These are phyloP conservation scores for Leishmania braziliensis DNA, from an alignment of 208 protist species.

Conservation along the genomic window DNA sequence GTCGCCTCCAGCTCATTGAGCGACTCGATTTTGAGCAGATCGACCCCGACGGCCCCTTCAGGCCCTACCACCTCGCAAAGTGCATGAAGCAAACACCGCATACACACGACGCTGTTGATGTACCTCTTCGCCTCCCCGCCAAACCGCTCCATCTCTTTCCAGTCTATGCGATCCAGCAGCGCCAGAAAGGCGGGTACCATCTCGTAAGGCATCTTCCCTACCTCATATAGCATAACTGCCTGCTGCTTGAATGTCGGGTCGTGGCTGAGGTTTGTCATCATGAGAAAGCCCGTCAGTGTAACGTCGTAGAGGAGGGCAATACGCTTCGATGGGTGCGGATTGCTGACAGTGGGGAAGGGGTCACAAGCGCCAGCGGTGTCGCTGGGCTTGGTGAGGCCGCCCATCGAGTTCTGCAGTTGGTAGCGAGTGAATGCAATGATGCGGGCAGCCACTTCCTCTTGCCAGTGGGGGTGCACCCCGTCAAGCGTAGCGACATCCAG, in stretches of 20 bases:
- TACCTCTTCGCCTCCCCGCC: constrained; percentile 90
- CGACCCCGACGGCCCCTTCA: constrained; percentile 61
- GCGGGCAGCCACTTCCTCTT: constrained; percentile 36
- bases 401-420: constrained; percentile 29
- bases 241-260: constrained; percentile 87
- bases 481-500: constrained; percentile 24
- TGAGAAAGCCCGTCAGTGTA: constrained; percentile 96
- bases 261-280: constrained; percentile 97
- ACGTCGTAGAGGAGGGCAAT: constrained; percentile 96
- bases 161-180: constrained; percentile 68
- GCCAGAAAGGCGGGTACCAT: constrained; percentile 76
- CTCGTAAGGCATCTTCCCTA: constrained; percentile 85
- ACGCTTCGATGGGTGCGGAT: constrained; percentile 69
- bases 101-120: constrained; percentile 76
- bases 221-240: constrained; percentile 92
- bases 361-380: not conserved
- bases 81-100: constrained; percentile 70
- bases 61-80: constrained; percentile 51
- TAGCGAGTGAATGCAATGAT: constrained; percentile 27
- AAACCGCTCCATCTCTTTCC: constrained; percentile 35
- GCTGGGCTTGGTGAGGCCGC: not conserved
- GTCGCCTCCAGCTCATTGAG: constrained; percentile 89
- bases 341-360: not conserved
- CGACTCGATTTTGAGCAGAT: constrained; percentile 90
- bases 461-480: constrained; percentile 64